Evolutionary conservation across 1,284 basidiomycete genomes (phyloP).

Genomic region (Heterobasidion parviporum): DNA sequence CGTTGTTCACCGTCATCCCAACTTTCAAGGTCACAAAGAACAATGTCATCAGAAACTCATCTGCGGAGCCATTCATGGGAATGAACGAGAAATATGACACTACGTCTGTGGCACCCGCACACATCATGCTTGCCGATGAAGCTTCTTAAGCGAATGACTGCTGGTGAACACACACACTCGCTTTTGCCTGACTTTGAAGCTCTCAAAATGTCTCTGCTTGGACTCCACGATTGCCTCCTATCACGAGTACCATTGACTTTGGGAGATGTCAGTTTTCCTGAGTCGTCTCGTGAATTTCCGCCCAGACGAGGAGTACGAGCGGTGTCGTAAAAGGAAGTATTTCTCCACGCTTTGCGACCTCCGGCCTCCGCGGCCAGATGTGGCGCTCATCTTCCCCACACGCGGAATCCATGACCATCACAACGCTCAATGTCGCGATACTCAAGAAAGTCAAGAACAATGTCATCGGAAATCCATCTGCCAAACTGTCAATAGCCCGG

Average conservation of each 20-base stretch:
- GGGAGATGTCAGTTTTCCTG: background rate
- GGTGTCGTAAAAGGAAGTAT: background rate
- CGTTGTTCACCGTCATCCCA: background rate
- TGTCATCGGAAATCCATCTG: conserved; percentile 68
- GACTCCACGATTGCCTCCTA: no score
- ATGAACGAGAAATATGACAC: background rate
- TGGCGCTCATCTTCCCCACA: background rate
- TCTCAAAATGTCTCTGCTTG: no score
- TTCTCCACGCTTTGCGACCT: background rate
- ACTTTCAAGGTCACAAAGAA: no score
- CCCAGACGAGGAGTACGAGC: background rate
- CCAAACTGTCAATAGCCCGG: conserved; percentile 47
- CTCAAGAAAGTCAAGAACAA: conserved; percentile 64
- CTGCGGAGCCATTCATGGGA: background rate
- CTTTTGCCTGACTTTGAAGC: no score
- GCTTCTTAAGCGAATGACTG: no score
- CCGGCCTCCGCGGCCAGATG: background rate
- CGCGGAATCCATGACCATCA: conserved; percentile 12
- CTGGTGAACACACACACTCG: no score
- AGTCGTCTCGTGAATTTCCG: background rate
- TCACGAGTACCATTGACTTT: background rate
- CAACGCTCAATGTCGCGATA: conserved; percentile 25
- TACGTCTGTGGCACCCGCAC: background rate
- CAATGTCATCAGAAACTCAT: no score
- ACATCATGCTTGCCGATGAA: background rate